Evolutionary conservation across 257 asterid genomes (phyloP).

Genomic region (Jacaranda mimosifolia): DNA sequence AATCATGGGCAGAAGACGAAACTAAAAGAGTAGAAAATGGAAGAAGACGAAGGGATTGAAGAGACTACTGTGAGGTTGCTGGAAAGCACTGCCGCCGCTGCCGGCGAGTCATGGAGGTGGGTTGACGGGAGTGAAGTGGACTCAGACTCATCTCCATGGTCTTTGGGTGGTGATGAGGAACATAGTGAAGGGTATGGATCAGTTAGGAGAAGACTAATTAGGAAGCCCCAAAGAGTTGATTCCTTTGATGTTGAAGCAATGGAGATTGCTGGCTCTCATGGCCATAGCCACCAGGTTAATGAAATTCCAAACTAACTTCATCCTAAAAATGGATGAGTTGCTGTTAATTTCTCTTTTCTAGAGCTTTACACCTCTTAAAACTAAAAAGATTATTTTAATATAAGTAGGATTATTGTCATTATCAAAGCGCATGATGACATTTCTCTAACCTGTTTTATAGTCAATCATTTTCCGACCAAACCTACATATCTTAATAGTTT

Average conservation of each 20-base stretch:
- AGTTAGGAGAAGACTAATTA: slow-evolving; percentile 76
- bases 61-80: slow-evolving; percentile 67
- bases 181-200: slow-evolving; percentile 64
- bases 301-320: neutral
- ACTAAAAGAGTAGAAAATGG: slow-evolving; percentile 37
- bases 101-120: slow-evolving; percentile 74
- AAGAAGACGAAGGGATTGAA: slow-evolving; percentile 66
- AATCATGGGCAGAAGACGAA: slow-evolving; percentile 13
- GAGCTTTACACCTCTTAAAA: neutral
- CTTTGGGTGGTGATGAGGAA: slow-evolving; percentile 54
- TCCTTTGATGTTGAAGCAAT: slow-evolving; percentile 94
- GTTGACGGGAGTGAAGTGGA: slow-evolving; percentile 96
- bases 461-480: neutral
- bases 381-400: no score
- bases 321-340: neutral
- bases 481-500: neutral
- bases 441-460: no score
- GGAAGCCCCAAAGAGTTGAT: slow-evolving; percentile 80
- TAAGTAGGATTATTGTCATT: no score
- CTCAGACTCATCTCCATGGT: slow-evolving; percentile 68
- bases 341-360: no score
- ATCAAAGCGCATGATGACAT: no score
- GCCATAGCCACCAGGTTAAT: slow-evolving; percentile 67
- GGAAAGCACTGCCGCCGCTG: slow-evolving; percentile 49
- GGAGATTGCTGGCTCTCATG: slow-evolving; percentile 70